These are phyloP conservation scores for Dioszegia hungarica DNA, from an alignment of 768 basidiomycete species.

Conservation along the genomic window DNA sequence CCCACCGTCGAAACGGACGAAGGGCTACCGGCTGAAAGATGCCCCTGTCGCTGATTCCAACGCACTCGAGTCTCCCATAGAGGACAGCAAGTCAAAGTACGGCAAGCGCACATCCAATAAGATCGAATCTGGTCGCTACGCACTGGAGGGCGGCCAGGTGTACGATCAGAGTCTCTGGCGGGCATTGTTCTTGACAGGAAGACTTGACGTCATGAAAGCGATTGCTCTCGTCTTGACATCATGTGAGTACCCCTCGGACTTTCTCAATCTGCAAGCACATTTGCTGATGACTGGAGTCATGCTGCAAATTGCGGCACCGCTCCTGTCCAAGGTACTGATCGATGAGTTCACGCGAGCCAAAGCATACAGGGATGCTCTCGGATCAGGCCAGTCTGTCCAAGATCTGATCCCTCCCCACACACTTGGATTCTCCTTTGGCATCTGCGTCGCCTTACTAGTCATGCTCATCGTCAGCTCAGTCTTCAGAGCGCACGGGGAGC, in stretches of 20 bases:
- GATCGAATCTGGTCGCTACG: background rate
- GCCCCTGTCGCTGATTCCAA: no score
- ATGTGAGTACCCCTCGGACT: no score
- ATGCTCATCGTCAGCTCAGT: constrained; percentile 8
- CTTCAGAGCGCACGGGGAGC: constrained; percentile 49
- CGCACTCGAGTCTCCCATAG: no score
- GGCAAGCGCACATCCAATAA: constrained; percentile 7
- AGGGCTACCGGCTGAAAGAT: background rate
- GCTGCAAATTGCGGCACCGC: constrained; percentile 10
- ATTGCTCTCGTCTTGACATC: no score
- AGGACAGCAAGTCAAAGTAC: no score
- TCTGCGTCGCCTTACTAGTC: constrained; percentile 3
- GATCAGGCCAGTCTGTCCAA: background rate
- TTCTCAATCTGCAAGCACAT: background rate
- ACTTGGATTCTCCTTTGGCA: constrained; percentile 15
- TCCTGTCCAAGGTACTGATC: constrained; percentile 16
- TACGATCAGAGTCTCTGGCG: constrained; percentile 31
- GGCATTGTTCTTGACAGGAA: constrained; percentile 16
- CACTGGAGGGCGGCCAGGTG: constrained; percentile 17
- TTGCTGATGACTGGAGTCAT: constrained; percentile 2
- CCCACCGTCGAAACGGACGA: constrained; percentile 14
- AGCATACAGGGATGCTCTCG: background rate
- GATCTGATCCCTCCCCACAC: background rate
- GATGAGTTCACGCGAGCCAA: constrained; percentile 7
- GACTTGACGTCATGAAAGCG: no score